Conservation (phyloP, 352 stramenopile species). For the Globisporangium viniferum region DNA sequence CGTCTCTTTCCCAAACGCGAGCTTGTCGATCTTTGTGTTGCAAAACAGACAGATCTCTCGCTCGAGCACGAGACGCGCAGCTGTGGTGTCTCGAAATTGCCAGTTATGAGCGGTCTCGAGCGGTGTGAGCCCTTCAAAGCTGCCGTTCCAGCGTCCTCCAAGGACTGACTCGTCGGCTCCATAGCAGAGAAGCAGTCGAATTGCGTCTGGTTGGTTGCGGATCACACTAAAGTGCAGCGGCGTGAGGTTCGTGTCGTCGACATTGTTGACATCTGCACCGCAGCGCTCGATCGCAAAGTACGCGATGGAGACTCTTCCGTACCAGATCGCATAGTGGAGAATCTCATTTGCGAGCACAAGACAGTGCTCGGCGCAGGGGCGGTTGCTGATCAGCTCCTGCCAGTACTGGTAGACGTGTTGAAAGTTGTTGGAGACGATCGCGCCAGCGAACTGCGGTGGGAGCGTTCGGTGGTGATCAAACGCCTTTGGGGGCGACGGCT, state of each 20-base stretch:
- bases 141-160: slow-evolving; percentile 38
- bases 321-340: slow-evolving; percentile 75
- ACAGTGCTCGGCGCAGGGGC: slow-evolving; percentile 16
- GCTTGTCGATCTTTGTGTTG: slow-evolving; percentile 66
- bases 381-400: slow-evolving; percentile 39
- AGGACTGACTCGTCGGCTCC: slow-evolving; percentile 33
- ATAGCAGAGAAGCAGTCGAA: slow-evolving; percentile 58
- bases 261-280: slow-evolving; percentile 66
- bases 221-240: slow-evolving; percentile 79
- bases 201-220: slow-evolving; percentile 71
- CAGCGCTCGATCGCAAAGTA: slow-evolving; percentile 62
- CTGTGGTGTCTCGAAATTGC: slow-evolving; percentile 65
- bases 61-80: slow-evolving; percentile 60
- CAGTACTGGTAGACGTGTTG: slow-evolving; percentile 37
- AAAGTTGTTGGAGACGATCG: slow-evolving; percentile 39
- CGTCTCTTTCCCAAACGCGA: slow-evolving; percentile 47
- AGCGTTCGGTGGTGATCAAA: slow-evolving; percentile 68
- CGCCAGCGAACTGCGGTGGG: slow-evolving; percentile 42
- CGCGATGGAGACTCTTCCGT: slow-evolving; percentile 51
- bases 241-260: slow-evolving; percentile 62
- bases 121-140: slow-evolving; percentile 38
- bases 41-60: slow-evolving; percentile 78
- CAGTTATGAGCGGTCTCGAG: slow-evolving; percentile 58
- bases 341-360: slow-evolving; percentile 73
- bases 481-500: slow-evolving; percentile 25